Percentiles rank a stretch among this genome's conserved stretches.
Conservation (phyloP, 495 filamentous ascomycete species). For the Penicillium flavigenum region DNA sequence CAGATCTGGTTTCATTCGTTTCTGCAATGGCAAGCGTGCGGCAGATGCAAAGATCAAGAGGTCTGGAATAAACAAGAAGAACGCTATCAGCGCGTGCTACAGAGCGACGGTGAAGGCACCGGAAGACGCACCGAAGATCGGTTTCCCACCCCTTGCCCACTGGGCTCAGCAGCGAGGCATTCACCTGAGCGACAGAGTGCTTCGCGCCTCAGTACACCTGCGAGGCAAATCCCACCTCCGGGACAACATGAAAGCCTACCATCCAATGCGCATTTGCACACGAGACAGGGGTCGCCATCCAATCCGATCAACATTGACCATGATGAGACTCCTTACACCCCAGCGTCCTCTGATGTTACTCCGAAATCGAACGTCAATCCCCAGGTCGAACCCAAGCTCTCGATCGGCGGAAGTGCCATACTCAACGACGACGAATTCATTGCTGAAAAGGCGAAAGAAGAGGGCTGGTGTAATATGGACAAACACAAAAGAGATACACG, state of each 20-base stretch:
- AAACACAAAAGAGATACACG: not conserved
- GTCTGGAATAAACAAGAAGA: conserved; percentile 6
- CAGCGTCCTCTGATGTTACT: too few species aligned
- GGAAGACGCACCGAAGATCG: not conserved
- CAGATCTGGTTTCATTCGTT: conserved; percentile 5
- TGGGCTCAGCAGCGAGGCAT: not conserved
- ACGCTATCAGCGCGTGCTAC: not conserved
- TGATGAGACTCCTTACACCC: too few species aligned
- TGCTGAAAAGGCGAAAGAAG: too few species aligned
- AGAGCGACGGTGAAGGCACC: not conserved
- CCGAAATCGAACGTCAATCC: too few species aligned
- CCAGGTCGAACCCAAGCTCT: too few species aligned
- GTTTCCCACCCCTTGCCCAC: conserved; percentile 2
- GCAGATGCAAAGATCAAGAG: conserved; percentile 1
- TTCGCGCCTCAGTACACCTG: not conserved
- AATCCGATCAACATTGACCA: too few species aligned
- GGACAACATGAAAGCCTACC: too few species aligned
- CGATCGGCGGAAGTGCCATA: too few species aligned
- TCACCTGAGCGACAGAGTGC: not conserved
- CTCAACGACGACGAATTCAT: too few species aligned
- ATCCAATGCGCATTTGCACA: too few species aligned
- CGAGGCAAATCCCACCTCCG: not conserved
- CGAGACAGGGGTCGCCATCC: too few species aligned
- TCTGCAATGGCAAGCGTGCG: conserved; percentile 1
- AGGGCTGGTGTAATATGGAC: not conserved